Evolutionary conservation across 2,329 filamentous ascomycete species (phyloP).

Genomic region (Aspergillus cejpii): DNA sequence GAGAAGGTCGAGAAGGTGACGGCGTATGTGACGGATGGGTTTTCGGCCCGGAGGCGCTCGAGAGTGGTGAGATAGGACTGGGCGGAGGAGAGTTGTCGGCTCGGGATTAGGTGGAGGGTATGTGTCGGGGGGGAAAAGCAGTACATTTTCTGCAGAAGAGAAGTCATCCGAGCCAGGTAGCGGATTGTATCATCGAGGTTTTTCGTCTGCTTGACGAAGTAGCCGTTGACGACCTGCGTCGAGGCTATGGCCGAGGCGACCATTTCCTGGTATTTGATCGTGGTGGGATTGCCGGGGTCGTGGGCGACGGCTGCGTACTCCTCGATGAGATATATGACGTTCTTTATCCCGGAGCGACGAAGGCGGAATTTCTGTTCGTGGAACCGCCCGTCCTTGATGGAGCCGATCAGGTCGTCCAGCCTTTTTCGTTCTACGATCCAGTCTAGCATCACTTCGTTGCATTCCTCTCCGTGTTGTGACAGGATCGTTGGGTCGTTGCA

Average conservation of each 20-base stretch:
- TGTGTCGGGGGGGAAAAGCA: slow-evolving; percentile 14
- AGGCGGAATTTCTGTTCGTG: slow-evolving; percentile 80
- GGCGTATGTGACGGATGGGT: slow-evolving; percentile 47
- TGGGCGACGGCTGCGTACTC: slow-evolving; percentile 58
- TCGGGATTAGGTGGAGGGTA: slow-evolving; percentile 59
- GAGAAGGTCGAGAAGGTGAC: slow-evolving; percentile 67
- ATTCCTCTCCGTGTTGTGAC: slow-evolving; percentile 48
- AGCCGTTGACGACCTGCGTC: slow-evolving; percentile 71
- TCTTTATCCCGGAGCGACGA: slow-evolving; percentile 62
- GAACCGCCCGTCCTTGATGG: slow-evolving; percentile 75
- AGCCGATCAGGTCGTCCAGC: slow-evolving; percentile 69
- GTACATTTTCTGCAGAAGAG: slow-evolving; percentile 60
- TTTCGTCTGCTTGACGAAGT: slow-evolving; percentile 68
- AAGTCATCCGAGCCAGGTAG: slow-evolving; percentile 67
- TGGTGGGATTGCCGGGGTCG: slow-evolving; percentile 39
- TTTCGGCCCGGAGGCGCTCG: slow-evolving; percentile 50
- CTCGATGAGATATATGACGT: slow-evolving; percentile 73
- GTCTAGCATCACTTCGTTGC: slow-evolving; percentile 66
- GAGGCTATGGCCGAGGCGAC: slow-evolving; percentile 67
- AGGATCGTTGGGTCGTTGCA: slow-evolving; percentile 55
- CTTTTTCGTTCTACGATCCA: slow-evolving; percentile 77
- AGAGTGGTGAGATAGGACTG: slow-evolving; percentile 62
- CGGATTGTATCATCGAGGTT: slow-evolving; percentile 71
- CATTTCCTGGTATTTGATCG: slow-evolving; percentile 55
- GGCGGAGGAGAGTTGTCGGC: slow-evolving; percentile 50